These are phyloP conservation scores for Botrytis sinoallii DNA, from an alignment of 2,329 filamentous ascomycete species.

Conservation along the genomic window DNA sequence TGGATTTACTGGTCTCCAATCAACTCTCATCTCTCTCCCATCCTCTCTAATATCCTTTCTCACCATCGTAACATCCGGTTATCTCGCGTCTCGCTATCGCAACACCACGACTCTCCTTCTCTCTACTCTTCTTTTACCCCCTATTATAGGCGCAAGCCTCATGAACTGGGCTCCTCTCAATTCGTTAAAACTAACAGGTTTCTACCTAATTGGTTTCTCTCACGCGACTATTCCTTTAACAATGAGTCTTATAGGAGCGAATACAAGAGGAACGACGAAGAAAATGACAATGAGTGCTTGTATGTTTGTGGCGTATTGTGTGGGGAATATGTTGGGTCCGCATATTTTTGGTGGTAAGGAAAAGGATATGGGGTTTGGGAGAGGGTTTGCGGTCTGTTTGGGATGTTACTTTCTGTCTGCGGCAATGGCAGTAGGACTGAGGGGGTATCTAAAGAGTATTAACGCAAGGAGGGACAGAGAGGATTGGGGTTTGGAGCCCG, in stretches of 20 bases:
- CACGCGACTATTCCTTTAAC: slow-evolving; percentile 34
- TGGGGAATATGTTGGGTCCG: slow-evolving; percentile 33
- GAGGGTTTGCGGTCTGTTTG: slow-evolving; percentile 32
- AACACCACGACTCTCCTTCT: slow-evolving; percentile 31
- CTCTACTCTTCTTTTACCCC: slow-evolving; percentile 26
- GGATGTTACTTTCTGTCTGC: slow-evolving; percentile 29
- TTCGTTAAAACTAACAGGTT: slow-evolving; percentile 34
- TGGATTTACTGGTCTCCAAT: slow-evolving; percentile 39
- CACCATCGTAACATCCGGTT: slow-evolving; percentile 28
- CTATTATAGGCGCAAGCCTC: slow-evolving; percentile 35
- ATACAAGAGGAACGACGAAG: slow-evolving; percentile 37
- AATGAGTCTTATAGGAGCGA: slow-evolving; percentile 36
- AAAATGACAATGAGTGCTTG: slow-evolving; percentile 36
- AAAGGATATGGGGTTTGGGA: slow-evolving; percentile 24
- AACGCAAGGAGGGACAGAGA: slow-evolving; percentile 25
- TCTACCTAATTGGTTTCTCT: slow-evolving; percentile 29
- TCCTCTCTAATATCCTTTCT: slow-evolving; percentile 27
- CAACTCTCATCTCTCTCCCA: slow-evolving; percentile 33
- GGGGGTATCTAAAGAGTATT: slow-evolving; percentile 26
- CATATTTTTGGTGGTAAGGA: slow-evolving; percentile 27
- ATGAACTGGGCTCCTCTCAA: slow-evolving; percentile 29
- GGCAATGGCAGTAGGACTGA: slow-evolving; percentile 23
- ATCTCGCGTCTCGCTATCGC: slow-evolving; percentile 40
- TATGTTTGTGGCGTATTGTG: slow-evolving; percentile 28
- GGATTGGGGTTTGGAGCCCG: background rate